Evolutionary conservation across 2,329 filamentous ascomycete species (phyloP).

Genomic region (Fusarium dlaminii): DNA sequence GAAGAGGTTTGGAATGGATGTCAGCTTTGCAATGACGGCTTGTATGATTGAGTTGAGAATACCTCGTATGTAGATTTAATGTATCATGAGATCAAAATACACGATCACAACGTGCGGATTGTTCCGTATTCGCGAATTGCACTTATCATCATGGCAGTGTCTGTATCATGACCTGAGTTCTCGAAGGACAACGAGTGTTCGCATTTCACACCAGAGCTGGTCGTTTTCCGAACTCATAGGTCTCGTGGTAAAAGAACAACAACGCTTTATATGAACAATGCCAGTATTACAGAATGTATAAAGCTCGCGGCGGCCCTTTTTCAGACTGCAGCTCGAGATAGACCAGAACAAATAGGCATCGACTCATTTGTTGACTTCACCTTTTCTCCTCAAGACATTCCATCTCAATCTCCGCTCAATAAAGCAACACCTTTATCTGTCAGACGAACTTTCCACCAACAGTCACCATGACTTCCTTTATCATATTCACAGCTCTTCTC

Average conservation of each 20-base stretch:
- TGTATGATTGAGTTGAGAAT: slow-evolving; percentile 16
- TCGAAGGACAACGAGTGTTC: background rate
- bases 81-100: slow-evolving; percentile 16
- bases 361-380: background rate
- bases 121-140: background rate
- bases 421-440: background rate
- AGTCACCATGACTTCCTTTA: background rate
- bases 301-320: no score
- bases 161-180: background rate
- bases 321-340: background rate
- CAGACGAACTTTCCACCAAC: background rate
- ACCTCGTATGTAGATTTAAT: slow-evolving; percentile 32
- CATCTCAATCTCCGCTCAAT: background rate
- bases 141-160: no score
- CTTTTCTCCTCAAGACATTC: background rate
- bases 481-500: background rate
- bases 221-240: background rate
- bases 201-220: background rate
- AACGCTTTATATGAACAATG: background rate
- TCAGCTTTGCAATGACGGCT: slow-evolving; percentile 24
- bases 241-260: background rate
- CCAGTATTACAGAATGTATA: background rate
- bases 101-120: background rate
- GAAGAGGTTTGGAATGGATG: slow-evolving; percentile 25
- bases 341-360: background rate